Evolutionary conservation across 768 basidiomycete species (phyloP).

Genomic region (Trametes cinnabarina): DNA sequence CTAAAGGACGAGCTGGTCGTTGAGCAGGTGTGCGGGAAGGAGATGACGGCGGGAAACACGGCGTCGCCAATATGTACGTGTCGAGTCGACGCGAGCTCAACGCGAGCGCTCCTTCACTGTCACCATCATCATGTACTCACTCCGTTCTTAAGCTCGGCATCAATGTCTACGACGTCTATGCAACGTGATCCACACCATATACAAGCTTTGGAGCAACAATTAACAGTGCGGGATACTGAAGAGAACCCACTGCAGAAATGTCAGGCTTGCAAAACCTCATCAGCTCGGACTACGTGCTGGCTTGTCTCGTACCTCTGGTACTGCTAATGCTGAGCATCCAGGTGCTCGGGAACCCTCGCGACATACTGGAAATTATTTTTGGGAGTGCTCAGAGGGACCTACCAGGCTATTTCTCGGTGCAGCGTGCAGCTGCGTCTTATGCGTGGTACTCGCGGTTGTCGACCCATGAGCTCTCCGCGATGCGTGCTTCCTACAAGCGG

Average conservation of each 20-base stretch:
- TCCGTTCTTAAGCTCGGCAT: too few relatives aligned
- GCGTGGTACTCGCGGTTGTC: conserved; percentile 43
- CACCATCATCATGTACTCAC: background rate
- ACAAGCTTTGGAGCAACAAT: too few relatives aligned
- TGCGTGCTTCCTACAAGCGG: conserved; percentile 44
- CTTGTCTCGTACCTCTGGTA: conserved; percentile 19
- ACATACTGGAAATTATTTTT: conserved; percentile 19
- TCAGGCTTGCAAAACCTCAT: conserved; percentile 12
- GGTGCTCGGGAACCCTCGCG: conserved; percentile 10
- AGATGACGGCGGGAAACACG: too few relatives aligned
- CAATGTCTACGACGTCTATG: too few relatives aligned
- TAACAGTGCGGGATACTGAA: too few relatives aligned
- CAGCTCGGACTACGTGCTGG: conserved; percentile 21
- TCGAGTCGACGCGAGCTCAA: too few relatives aligned
- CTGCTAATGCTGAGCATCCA: conserved; percentile 21
- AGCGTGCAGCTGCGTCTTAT: conserved; percentile 45
- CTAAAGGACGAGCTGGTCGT: too few relatives aligned
- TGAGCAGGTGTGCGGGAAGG: too few relatives aligned
- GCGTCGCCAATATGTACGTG: too few relatives aligned
- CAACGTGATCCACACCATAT: too few relatives aligned
- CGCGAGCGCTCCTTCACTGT: too few relatives aligned
- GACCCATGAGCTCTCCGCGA: conserved; percentile 38
- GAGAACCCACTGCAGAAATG: too few relatives aligned
- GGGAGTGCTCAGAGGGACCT: conserved; percentile 10
- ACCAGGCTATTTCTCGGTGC: conserved; percentile 42